phyloP scores from a whole-genome alignment of 306 rosid genomes.

The Begonia masoniana region DNA sequence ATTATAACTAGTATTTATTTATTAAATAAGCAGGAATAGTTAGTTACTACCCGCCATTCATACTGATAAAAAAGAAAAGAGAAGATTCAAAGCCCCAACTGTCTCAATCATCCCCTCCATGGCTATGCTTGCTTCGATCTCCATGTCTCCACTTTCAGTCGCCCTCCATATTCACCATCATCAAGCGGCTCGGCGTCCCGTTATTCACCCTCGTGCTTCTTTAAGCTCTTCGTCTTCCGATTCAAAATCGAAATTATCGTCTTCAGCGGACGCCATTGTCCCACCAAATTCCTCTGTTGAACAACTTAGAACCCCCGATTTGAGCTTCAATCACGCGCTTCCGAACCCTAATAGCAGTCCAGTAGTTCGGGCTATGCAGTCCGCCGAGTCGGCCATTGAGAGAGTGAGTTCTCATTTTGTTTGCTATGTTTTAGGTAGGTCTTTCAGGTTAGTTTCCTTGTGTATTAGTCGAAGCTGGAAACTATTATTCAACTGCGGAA shows the following conservation, averaged over 20 bases:
- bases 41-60: too few species aligned
- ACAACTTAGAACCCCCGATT: slow-evolving; percentile 21
- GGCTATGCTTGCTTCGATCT: slow-evolving; percentile 52
- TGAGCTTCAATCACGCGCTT: slow-evolving; percentile 31
- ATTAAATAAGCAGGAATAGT: too few species aligned
- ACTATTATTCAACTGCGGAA: not conserved
- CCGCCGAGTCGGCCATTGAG: slow-evolving; percentile 72
- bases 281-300: slow-evolving; percentile 23
- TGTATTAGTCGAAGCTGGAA: not conserved
- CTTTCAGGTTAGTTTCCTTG: too few species aligned
- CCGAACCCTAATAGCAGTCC: slow-evolving; percentile 36
- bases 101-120: slow-evolving; percentile 14
- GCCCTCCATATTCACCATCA: slow-evolving; percentile 17
- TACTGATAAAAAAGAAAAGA: too few species aligned
- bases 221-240: slow-evolving; percentile 52
- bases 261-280: slow-evolving; percentile 14
- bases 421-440: too few species aligned
- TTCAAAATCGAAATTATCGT: slow-evolving; percentile 24
- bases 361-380: slow-evolving; percentile 25
- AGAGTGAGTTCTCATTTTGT: slow-evolving; percentile 32
- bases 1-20: too few species aligned
- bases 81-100: slow-evolving; percentile 1
- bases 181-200: slow-evolving; percentile 10
- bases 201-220: slow-evolving; percentile 26
- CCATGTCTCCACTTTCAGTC: slow-evolving; percentile 19